Evolutionary conservation across 208 protist species (phyloP).

Genomic region (Crithidia sp.): DNA sequence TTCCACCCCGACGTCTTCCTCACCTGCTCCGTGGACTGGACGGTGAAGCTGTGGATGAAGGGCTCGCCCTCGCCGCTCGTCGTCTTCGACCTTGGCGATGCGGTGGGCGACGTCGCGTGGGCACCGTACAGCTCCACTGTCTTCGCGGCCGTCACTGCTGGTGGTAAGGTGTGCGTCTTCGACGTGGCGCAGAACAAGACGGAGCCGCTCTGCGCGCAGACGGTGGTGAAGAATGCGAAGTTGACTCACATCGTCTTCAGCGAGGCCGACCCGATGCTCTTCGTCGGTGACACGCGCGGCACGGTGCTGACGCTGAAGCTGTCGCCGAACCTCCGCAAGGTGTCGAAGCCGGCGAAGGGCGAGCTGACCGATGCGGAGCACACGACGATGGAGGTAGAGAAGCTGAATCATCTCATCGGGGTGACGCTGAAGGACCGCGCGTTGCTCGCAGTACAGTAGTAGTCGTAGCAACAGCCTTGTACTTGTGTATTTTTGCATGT

Average conservation of each 20-base stretch:
- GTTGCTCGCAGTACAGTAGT: constrained; percentile 48
- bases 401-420: constrained; percentile 90
- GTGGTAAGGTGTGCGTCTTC: constrained; percentile 95
- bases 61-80: constrained; percentile 84
- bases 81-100: constrained; percentile 96
- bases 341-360: constrained; percentile 80
- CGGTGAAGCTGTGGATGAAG: constrained; percentile 96
- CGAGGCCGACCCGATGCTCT: constrained; percentile 88
- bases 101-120: constrained; percentile 97
- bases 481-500: background rate
- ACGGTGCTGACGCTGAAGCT: constrained; percentile 95
- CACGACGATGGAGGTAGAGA: constrained; percentile 83
- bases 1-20: constrained; percentile 96
- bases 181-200: constrained; percentile 95
- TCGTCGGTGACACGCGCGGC: constrained; percentile 97
- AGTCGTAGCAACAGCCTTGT: background rate
- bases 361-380: constrained; percentile 49
- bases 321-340: constrained; percentile 94
- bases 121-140: constrained; percentile 97
- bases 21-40: constrained; percentile 97
- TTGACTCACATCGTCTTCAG: constrained; percentile 97
- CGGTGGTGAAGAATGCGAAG: constrained; percentile 97
- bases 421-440: constrained; percentile 92
- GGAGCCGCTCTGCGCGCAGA: constrained; percentile 95
- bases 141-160: constrained; percentile 96